Conservation (phyloP, 1,139 yeast genomes). For the Blastobotrys malaysiensis region DNA sequence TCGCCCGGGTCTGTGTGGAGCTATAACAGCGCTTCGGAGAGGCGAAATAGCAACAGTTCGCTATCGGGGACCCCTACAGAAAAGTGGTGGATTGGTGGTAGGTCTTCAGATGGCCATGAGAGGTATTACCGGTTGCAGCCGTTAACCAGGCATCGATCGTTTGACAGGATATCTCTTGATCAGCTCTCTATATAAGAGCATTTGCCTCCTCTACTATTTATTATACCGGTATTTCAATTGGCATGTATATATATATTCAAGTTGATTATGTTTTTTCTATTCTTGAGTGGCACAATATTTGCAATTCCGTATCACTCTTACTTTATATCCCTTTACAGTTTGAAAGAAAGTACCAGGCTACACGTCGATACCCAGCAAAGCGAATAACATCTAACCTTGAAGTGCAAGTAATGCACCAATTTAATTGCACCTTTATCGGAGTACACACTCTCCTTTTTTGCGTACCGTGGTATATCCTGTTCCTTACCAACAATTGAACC, state of each 20-base stretch:
- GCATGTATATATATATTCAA: background rate
- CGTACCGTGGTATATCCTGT: too few species aligned
- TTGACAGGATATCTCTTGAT: background rate
- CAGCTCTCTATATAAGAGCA: background rate
- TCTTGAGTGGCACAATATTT: too few species aligned
- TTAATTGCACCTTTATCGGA: too few species aligned
- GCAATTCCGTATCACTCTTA: too few species aligned
- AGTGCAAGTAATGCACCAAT: too few species aligned
- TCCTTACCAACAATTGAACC: too few species aligned
- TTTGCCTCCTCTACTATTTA: background rate
- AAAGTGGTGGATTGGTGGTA: constrained; percentile 34
- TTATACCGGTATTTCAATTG: background rate
- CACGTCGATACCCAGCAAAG: too few species aligned
- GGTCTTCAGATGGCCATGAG: constrained; percentile 30
- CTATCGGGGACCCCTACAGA: constrained; percentile 10
- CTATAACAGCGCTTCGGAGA: background rate
- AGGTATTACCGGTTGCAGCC: constrained; percentile 29
- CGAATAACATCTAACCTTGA: too few species aligned
- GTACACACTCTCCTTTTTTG: too few species aligned
- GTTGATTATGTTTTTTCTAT: background rate
- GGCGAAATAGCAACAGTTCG: background rate
- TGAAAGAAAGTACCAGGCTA: too few species aligned
- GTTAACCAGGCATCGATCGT: constrained; percentile 6
- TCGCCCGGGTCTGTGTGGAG: background rate
- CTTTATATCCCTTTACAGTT: too few species aligned